Evolutionary conservation across 2,329 filamentous ascomycete genomes (phyloP), one percentile per base, ranked within the genome.

Genomic region (Zelopaecilomyces penicillatus): DNA sequence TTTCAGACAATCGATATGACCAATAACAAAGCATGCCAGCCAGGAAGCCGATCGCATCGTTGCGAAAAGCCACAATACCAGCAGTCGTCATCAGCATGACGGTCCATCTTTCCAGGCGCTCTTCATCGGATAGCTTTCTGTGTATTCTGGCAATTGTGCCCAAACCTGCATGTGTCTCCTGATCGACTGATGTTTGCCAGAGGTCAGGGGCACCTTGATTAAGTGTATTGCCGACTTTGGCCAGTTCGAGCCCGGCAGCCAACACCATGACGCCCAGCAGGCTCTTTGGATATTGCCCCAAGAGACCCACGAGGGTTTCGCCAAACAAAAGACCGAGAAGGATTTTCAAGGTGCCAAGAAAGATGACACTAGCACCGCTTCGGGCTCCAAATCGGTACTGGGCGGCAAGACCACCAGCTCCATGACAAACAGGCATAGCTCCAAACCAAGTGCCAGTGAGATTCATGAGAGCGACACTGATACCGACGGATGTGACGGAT

Each of bases 391-490:
- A 97, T 4, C 88, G 81, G 62, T 88, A 87, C 61, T 97, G 91
- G 0, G 85, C 93, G 5, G 93, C 93, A 0, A 97, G 71, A 0
- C 91, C 91, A 3, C 91, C 91, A 1, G 88, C 88, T 5, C 91
- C 91, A 60, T 97, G 93, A 59, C 93, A 97, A 4, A 93, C 82
- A 3, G 91, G 93, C 93, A 96, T 97, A 5, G 85, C 85, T 39
- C 90, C 90, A 56, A 95, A 94, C 86, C 87, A 95, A 56, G 87
- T 90, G 11, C 85, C 85, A 1, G 85, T 62, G 4, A 96, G 68
- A 60, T 97, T 97, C 79, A 95, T 94, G 2, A 72, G 57, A 0
- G 83, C 82, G 4, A 97, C 87, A 44, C 87, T 95, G 48, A 90
- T 62, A 1, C 90, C 91, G 30, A 97, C 72, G 1, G 81, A 73